Evolutionary conservation across 1,284 basidiomycete species (phyloP).

Genomic region (Ustilago cynodontis): DNA sequence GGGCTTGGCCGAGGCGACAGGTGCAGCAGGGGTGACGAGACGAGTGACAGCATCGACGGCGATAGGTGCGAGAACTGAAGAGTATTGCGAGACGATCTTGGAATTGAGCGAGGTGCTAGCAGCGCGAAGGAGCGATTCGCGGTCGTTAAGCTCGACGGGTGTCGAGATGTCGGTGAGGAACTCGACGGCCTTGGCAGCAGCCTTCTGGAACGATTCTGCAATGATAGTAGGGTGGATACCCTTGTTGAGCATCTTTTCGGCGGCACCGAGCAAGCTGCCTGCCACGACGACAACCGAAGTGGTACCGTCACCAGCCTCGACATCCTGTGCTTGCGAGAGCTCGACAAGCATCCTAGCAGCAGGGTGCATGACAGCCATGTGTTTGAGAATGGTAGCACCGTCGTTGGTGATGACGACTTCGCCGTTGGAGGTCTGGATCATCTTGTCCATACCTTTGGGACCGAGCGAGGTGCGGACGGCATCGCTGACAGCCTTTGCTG

Average conservation of each 20-base stretch:
- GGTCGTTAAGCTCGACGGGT: constrained; percentile 91
- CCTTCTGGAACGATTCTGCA: constrained; percentile 93
- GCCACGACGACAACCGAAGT: constrained; percentile 97
- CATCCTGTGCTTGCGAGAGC: constrained; percentile 96
- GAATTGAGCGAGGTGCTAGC: constrained; percentile 97
- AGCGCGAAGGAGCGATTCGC: constrained; percentile 85
- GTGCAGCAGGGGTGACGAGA: constrained; percentile 45
- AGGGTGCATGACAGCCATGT: constrained; percentile 96
- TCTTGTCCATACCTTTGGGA: constrained; percentile 99
- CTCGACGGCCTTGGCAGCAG: constrained; percentile 92
- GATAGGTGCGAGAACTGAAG: constrained; percentile 94
- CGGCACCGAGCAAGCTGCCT: constrained; percentile 89
- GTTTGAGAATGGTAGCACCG: constrained; percentile 97
- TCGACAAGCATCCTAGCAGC: constrained; percentile 98
- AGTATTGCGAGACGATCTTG: constrained; percentile 99
- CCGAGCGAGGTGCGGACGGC: constrained; percentile 96
- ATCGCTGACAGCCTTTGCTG: constrained; percentile 87
- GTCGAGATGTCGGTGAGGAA: constrained; percentile 92
- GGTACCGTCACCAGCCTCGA: constrained; percentile 99
- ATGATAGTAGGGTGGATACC: constrained; percentile 96
- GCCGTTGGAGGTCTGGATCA: constrained; percentile 98
- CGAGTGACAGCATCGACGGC: constrained; percentile 88
- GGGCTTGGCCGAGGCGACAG: constrained; percentile 20
- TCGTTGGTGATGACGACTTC: constrained; percentile 99
- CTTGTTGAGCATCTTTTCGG: constrained; percentile 96